Percentiles rank a stretch among this genome's conserved stretches.
Conservation (phyloP, 768 basidiomycete species). For the Xanthoconium stramineum region DNA sequence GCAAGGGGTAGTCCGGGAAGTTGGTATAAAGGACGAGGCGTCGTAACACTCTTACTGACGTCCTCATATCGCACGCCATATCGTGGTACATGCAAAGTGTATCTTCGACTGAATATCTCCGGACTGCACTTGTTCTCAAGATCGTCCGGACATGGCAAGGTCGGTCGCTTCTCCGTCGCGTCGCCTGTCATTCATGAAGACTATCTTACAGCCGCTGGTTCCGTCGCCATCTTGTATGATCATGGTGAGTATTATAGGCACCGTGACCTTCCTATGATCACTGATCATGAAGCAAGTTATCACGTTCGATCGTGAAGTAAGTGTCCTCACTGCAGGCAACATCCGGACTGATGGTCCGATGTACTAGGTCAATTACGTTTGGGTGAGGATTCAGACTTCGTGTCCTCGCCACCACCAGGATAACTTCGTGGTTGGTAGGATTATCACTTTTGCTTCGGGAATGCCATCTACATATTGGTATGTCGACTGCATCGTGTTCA, state of each 20-base stretch:
- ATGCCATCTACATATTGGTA: slow-evolving; percentile 19
- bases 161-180: not conserved
- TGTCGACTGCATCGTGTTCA: not conserved
- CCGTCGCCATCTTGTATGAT: slow-evolving; percentile 18
- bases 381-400: slow-evolving; percentile 6
- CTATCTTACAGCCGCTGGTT: slow-evolving; percentile 6
- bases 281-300: slow-evolving; percentile 5
- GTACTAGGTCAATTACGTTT: slow-evolving; percentile 17
- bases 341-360: not conserved
- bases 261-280: not conserved
- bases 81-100: too few species aligned
- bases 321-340: not conserved
- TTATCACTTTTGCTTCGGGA: slow-evolving; percentile 9
- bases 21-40: too few species aligned
- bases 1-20: too few species aligned
- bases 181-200: not conserved
- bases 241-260: slow-evolving; percentile 7
- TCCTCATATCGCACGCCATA: too few species aligned
- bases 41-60: too few species aligned
- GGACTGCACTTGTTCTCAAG: not conserved
- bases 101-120: not conserved
- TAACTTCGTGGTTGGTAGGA: slow-evolving; percentile 3
- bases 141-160: slow-evolving; percentile 12
- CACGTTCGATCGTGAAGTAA: slow-evolving; percentile 18
- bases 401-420: not conserved